Percentiles rank a stretch among this genome's conserved stretches.
These are phyloP conservation scores for Byssothecium circinans DNA, from an alignment of 2,329 filamentous ascomycete species.

Conservation along the genomic window DNA sequence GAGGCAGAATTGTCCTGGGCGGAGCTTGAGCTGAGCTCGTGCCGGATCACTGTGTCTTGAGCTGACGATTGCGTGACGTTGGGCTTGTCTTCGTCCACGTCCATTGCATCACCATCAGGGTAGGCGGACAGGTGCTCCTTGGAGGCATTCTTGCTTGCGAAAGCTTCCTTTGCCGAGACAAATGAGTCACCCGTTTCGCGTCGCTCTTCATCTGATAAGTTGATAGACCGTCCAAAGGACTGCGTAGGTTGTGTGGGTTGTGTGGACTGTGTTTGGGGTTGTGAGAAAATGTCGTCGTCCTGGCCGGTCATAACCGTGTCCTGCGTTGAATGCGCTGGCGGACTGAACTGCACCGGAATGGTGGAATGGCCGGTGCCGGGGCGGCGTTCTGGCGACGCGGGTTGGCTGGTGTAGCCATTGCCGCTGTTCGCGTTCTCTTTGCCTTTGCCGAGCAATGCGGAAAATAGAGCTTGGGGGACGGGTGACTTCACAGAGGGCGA, in stretches of 20 bases:
- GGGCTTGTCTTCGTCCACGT: conserved; percentile 36
- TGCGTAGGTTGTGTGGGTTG: conserved; percentile 35
- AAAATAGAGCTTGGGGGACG: conserved; percentile 31
- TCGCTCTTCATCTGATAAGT: conserved; percentile 26
- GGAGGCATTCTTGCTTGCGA: conserved; percentile 34
- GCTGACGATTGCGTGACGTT: conserved; percentile 22
- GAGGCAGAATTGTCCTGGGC: conserved; percentile 20
- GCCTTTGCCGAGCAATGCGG: conserved; percentile 28
- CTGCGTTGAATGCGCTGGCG: conserved; percentile 29
- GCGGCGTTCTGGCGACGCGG: conserved; percentile 38
- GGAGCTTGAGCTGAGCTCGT: conserved; percentile 22
- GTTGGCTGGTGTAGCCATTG: conserved; percentile 38
- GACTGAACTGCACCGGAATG: conserved; percentile 14
- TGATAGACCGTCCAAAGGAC: conserved; percentile 30
- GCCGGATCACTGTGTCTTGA: conserved; percentile 30
- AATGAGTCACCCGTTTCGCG: conserved; percentile 49
- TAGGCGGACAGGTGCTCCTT: conserved; percentile 27
- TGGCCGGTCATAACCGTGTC: conserved; percentile 32
- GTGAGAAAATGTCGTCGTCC: conserved; percentile 35
- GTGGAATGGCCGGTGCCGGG: conserved; percentile 35
- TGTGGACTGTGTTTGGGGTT: conserved; percentile 34
- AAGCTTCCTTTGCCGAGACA: conserved; percentile 51
- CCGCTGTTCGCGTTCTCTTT: conserved; percentile 30
- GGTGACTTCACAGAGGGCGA: conserved; percentile 32
- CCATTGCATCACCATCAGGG: conserved; percentile 29